Evolutionary conservation across 2,329 filamentous ascomycete species (phyloP).

Genomic region (Pezicula rhizophila): DNA sequence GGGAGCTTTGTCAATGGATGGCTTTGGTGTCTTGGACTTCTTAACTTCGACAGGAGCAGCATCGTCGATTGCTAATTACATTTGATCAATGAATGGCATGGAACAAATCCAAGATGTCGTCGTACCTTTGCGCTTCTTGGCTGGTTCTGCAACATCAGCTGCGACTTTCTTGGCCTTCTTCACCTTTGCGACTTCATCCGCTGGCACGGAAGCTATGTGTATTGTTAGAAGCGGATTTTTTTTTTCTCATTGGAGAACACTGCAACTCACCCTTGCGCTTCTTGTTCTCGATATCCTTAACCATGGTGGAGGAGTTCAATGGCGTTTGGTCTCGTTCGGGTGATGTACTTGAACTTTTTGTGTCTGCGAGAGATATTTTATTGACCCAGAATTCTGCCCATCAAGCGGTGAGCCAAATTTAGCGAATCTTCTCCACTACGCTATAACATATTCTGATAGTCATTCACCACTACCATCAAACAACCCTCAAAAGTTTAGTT

Average conservation of each 20-base stretch:
- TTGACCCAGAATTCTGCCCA: not conserved
- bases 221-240: constrained; percentile 11
- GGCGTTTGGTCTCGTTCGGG: not conserved
- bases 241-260: not conserved
- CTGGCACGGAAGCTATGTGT: constrained; percentile 29
- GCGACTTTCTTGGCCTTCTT: constrained; percentile 34
- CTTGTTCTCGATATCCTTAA: constrained; percentile 45
- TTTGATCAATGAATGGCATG: not conserved
- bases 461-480: no score
- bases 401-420: constrained; percentile 1
- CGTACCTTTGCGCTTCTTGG: constrained; percentile 30
- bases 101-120: not conserved
- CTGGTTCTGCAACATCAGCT: constrained; percentile 13
- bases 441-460: not conserved
- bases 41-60: constrained; percentile 23
- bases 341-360: not conserved
- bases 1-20: constrained; percentile 6
- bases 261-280: constrained; percentile 45
- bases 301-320: constrained; percentile 35
- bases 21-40: constrained; percentile 27
- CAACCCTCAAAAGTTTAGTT: no score
- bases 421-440: not conserved
- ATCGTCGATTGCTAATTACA: constrained; percentile 24
- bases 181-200: constrained; percentile 26
- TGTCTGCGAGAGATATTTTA: constrained; percentile 2